Evolutionary conservation across 2,329 filamentous ascomycete genomes (phyloP), one percentile per base, ranked within the genome.

Genomic region (Fusarium palustre): DNA sequence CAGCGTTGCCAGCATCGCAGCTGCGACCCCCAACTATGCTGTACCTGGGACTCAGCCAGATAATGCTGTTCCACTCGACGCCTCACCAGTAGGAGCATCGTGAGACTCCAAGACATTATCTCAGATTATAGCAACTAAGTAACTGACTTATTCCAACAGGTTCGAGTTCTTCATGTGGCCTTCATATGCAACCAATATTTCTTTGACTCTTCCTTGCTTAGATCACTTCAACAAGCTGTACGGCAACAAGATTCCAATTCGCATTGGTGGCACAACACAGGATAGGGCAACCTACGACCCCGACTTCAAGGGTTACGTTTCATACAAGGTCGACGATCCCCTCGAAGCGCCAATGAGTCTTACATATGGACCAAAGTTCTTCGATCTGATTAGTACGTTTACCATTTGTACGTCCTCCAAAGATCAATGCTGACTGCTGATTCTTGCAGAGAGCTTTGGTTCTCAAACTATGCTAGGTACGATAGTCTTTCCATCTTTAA

Each of bases 131-230:
- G 24, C 24, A 25, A 25, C 24, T 25, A 7, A 25, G 24, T 25
- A 25, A 25, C 24, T 25, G 24, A 25, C 24, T 25, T 25, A 4
- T 25, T 7, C 7, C 3, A 25, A 2, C 43, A 48, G 52, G 2
- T 48, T 55, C 30, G 52, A 48, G 3, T 55, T 55, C 9, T 55
- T 55, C 3, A 55, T 55, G 31, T 55, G 52, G 52, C 52, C 52
- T 48, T 55, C 41, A 18, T 48, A 55, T 9, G 33, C 33, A 8
- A 55, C 41, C 7, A 55, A 55, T 5, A 36, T 30, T 6, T 38
- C 52, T 0, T 36, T 55, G 3, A 28, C 41, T 1, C 41, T 47
- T 18, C 52, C 52, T 11, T 55, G 52, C 41, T 5, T 55, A 3
- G 31, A 36, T 34, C 41, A 48, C 20, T 55, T 55, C 4, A 47